phyloP scores from a whole-genome alignment of 2,329 filamentous ascomycete species.

The Monascus ruber region DNA sequence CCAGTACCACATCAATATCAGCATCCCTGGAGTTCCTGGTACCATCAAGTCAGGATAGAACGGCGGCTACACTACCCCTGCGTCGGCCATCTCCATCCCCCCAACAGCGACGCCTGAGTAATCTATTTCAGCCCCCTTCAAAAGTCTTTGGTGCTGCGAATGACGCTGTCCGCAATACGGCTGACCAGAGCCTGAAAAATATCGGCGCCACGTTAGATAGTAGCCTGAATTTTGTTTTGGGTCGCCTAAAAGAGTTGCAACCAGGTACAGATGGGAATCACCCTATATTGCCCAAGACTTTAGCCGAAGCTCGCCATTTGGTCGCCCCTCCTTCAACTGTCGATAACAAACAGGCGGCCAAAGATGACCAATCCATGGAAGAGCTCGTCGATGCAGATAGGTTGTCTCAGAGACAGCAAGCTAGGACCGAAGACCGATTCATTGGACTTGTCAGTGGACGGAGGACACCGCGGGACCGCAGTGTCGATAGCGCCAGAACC shows the following conservation, averaged over 20 bases:
- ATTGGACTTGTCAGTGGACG: conserved; percentile 61
- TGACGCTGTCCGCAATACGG: conserved; percentile 74
- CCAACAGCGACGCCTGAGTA: conserved; percentile 68
- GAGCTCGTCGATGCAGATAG: conserved; percentile 24
- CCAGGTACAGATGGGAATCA: conserved; percentile 26
- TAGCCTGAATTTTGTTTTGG: conserved; percentile 87
- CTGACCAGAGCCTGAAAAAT: conserved; percentile 83
- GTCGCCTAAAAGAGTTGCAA: conserved; percentile 62
- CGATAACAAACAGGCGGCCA: conserved; percentile 41
- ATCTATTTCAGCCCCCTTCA: conserved; percentile 73
- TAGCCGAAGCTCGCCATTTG: conserved; percentile 84
- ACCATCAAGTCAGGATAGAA: conserved; percentile 16
- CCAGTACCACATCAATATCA: conserved; percentile 17
- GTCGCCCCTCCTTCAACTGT: conserved; percentile 46
- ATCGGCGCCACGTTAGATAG: conserved; percentile 84
- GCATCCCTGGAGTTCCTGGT: conserved; percentile 19
- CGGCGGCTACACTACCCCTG: conserved; percentile 23
- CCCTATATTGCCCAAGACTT: conserved; percentile 64
- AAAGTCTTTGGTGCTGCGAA: conserved; percentile 71
- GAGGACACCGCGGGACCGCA: conserved; percentile 55
- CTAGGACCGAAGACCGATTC: conserved; percentile 51
- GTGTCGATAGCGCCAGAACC: conserved; percentile 53
- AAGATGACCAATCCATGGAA: conserved; percentile 43
- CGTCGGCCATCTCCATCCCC: conserved; percentile 24
- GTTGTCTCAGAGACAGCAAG: conserved; percentile 22